Percentiles rank a stretch among this genome's conserved stretches.
Conservation (phyloP, 83 land plant genomes). For the Larix sibirica region DNA sequence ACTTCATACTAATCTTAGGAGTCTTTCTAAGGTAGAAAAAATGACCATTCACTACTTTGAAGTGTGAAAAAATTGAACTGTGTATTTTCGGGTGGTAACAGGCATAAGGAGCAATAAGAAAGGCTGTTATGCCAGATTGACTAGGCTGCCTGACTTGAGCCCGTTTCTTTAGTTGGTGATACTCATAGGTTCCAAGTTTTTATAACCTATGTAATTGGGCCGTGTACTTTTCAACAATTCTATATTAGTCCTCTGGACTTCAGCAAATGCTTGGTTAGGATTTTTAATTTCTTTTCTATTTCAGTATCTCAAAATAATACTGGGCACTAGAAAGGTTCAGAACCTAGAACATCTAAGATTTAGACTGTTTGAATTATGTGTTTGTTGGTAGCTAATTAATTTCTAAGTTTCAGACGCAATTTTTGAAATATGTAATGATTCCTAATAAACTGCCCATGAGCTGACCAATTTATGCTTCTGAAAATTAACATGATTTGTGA, state of each 20-base stretch:
- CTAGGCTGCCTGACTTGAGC: neutral
- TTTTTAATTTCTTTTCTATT: neutral
- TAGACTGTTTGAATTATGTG: neutral
- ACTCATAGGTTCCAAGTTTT: neutral
- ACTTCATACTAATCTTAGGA: no score
- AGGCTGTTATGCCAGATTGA: no score
- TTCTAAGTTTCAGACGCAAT: neutral
- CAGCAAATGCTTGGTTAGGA: neutral
- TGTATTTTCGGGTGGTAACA: no score
- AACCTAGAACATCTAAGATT: neutral
- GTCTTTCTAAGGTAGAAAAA: no score
- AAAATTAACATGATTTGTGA: neutral
- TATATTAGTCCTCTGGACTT: no score
- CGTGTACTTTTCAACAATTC: neutral
- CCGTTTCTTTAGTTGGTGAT: neutral
- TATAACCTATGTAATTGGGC: neutral
- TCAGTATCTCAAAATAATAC: neutral
- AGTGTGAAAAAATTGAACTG: no score
- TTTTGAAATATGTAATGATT: neutral
- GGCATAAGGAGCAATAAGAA: no score
- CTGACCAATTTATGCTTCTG: neutral
- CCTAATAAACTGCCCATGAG: neutral
- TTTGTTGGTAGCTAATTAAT: neutral
- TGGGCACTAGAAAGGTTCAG: neutral
- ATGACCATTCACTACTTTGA: no score